Base-by-base conservation (phyloP, 345 rosid species). In the Eucalyptus microcorys region DNA sequence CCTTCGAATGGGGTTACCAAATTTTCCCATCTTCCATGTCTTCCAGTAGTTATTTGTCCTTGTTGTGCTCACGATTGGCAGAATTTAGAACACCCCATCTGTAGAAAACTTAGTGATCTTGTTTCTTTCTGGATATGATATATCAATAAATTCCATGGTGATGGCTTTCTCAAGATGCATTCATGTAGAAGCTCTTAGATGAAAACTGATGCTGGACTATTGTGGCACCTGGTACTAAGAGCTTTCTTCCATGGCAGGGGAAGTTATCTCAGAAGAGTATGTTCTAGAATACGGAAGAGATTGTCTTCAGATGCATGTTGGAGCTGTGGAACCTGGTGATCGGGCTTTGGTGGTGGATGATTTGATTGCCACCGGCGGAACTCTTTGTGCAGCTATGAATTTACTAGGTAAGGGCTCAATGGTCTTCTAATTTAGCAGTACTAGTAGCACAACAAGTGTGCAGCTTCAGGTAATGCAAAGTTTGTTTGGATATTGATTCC, bases 311-410 rank as follows among this genome's bases (percentile, higher is more conserved):
- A 97, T 98, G 97, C 98, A 98, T 89, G 96, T 97, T 15, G 99
- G 99, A 91, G 99, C 99, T 5, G 96, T 96, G 43, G 93, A 92
- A 90, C 86, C 95, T 4, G 96, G 95, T 5, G 99, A 98, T 52
- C 95, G 94, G 47, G 99, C 95, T 87, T 90, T 98, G 92, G 97
- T 98, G 66, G 98, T 98, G 47, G 99, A 96, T 88, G 99, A 97
- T 90, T 91, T 97, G 64, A 93, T 98, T 86, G 99, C 99, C n/a
- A 98, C 99, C 27, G 99, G 99, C 5, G 99, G 99, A 88, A 97
- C 99, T 87, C 96, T 97, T 34, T 93, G 97, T 48, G 99, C 99
- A 59, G 99, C 99, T 86, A 98, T 97, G 93, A 98, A 94, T 88
- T 92, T 97, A 91, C 95, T 98, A 16, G 98, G 99, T 98, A 95